Base-by-base conservation (phyloP, 2,329 filamentous ascomycete genomes). In the Bipolaris oryzae region DNA sequence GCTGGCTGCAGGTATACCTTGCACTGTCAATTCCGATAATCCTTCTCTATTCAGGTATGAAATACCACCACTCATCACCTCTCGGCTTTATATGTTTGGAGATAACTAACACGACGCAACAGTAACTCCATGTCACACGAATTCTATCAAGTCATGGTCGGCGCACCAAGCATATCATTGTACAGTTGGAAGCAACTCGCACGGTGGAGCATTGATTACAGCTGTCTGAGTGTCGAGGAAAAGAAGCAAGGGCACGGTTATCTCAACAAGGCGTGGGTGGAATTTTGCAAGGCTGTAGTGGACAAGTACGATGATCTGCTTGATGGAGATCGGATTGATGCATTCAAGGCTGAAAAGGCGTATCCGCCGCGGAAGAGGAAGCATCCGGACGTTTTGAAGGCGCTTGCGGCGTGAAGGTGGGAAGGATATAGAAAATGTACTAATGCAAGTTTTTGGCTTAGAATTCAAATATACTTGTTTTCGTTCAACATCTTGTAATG, bases 131-230 rank as follows among this genome's bases (percentile, higher is more conserved):
- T 92, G 41, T 88, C 87, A 1, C 88, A 91, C 62, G 89, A 92
- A 68, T 91, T 92, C 69, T 92, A 91, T 71, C 89, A 92, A 69
- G 82, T 88, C 56, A 86, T 92, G 80, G 82, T 89, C 7, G 89
- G 89, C 45, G 86, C 85, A 42, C 79, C 82, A 11, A 82, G 85
- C 55, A 90, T 92, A 82, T 84, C 81, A 16, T 74, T 92, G 0
- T 85, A 85, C 60, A 89, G 89, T 41, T 90, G 89, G 87, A 88
- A 88, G 69, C 88, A 91, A 73, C 76, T 81, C 0, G 78, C 75
- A 2, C 62, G 74, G 33, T 81, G 79, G 79, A 81, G 79, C 51
- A 61, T 81, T 3, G 69, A 80, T 31, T 78, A 80, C 60, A 78
- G 77, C 57, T 80, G 78, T 52, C 65, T 81, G 16, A 58, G 28